Base-by-base conservation (phyloP, 441 rosid genomes). In the Jatropha multifida region DNA sequence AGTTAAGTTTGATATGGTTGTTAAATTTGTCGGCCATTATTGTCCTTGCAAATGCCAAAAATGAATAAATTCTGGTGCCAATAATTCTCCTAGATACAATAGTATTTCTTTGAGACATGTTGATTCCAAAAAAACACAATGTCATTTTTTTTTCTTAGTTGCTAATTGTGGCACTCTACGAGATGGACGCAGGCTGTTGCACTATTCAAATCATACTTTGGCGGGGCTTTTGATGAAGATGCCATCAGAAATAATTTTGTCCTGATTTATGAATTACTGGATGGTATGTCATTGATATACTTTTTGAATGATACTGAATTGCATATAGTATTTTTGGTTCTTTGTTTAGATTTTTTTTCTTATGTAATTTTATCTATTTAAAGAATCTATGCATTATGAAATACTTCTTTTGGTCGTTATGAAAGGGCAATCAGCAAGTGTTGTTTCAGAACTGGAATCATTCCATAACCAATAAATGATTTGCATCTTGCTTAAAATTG, bases 211-310 rank as follows among this genome's bases (percentile, higher is more conserved):
- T 94, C 99, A 32, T 96, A 94, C 83, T 96, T 96, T 72, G 99
- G 99, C 65, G 98, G 99, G 77, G 89, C 98, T 79, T 96, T 96
- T 83, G 99, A 96, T 74, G 99, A 96, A 87, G 98, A 96, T 76
- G 97, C 99, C 48, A 94, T 96, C 71, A 87, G 95, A 63, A 94
- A 96, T 81, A 96, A 92, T 84, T 96, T 96, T 80, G 99, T 96
- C 79, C 84, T 96, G 74, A 94, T 96, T 77, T 96, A 96, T 80
- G 99, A 96, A 85, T 85, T 96, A 75, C 87, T 96, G 80, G 99
- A 96, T 76, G 99, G 99, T 96, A 85, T 69, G 89, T 71, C 32
- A 54, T 72, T 62, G 32, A 59, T n/a, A 32, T 56, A 2, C 23
- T 20, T 6, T 32, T 48, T 51, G 26, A 56, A 48, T 7, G 4